A percentile compares a stretch with the other conserved stretches of the same genome.
These are phyloP conservation scores for Achaetomiella virescens DNA, from an alignment of 495 filamentous ascomycete genomes.

Conservation along the genomic window DNA sequence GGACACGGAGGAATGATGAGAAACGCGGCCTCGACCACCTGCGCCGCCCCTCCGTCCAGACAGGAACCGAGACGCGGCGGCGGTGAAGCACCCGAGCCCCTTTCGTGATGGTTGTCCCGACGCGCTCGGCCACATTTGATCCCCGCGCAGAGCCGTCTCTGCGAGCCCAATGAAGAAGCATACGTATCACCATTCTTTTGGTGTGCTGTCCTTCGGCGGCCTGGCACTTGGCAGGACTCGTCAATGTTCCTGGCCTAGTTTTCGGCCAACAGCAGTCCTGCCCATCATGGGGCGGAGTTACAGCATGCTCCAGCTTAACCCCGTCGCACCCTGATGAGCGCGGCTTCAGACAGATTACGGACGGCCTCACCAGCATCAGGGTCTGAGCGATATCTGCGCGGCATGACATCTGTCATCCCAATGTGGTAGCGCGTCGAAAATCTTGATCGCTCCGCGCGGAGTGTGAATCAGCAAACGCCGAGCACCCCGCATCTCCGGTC, in stretches of 20 bases:
- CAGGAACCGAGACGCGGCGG: slow-evolving; percentile 12
- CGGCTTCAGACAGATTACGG: slow-evolving; percentile 12
- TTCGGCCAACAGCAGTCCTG: slow-evolving; percentile 5
- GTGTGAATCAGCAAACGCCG: slow-evolving; percentile 17
- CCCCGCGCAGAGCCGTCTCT: slow-evolving; percentile 3
- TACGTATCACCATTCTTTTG: slow-evolving; percentile 12
- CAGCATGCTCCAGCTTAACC: slow-evolving; percentile 7
- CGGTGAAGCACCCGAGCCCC: slow-evolving; percentile 9
- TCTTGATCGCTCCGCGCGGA: neutral
- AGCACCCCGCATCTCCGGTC: slow-evolving; percentile 1
- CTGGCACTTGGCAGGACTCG: neutral
- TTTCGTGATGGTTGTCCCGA: too few relatives aligned
- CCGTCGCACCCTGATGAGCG: slow-evolving; percentile 12
- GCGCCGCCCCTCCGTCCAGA: slow-evolving; percentile 15
- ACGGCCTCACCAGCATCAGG: neutral
- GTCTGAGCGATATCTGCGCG: neutral
- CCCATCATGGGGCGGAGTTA: slow-evolving; percentile 11
- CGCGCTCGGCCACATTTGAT: slow-evolving; percentile 6
- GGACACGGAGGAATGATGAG: too few relatives aligned
- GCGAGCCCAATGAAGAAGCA: slow-evolving; percentile 5
- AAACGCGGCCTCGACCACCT: slow-evolving; percentile 11
- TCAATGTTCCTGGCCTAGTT: slow-evolving; percentile 11
- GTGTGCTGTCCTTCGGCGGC: slow-evolving; percentile 7
- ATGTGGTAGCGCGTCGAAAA: neutral
- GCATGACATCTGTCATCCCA: neutral